A percentile compares a stretch with the other conserved stretches of the same genome.
Conservation (phyloP, 768 basidiomycete genomes). For the Ephemerocybe angulata region DNA sequence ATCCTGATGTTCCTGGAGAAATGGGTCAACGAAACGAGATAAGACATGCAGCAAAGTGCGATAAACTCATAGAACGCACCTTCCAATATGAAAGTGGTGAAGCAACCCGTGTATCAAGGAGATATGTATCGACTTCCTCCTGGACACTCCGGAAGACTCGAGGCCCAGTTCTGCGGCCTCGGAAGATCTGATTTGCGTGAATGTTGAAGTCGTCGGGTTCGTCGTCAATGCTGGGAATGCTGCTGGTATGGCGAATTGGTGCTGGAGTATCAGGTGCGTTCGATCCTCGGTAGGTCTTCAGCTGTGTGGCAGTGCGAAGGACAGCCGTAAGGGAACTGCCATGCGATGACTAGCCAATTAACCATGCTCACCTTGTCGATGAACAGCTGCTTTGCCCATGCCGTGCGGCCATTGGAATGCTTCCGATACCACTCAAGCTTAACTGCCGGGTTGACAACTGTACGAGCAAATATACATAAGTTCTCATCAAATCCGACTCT, state of each 20-base stretch:
- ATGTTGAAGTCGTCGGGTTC: neutral
- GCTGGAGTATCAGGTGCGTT: neutral
- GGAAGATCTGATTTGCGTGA: neutral
- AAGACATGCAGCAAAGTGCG: too few species aligned
- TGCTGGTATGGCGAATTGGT: neutral
- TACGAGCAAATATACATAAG: neutral
- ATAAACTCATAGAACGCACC: neutral
- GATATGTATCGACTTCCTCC: constrained; percentile 2
- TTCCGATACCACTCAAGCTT: constrained; percentile 1
- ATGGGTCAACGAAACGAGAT: neutral
- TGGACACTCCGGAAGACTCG: neutral
- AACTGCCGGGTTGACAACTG: neutral
- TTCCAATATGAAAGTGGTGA: neutral
- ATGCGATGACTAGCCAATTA: neutral
- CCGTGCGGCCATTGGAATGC: neutral
- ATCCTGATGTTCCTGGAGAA: neutral
- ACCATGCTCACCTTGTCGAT: neutral
- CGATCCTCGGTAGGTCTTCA: neutral
- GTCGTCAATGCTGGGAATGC: neutral
- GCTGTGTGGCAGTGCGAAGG: neutral
- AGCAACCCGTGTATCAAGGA: neutral
- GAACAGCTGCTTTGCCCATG: neutral
- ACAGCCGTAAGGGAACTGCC: neutral
- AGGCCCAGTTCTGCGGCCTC: neutral
- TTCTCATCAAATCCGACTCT: neutral